Conservation (phyloP, 805 yeast species). For the Cyberlindnera galapagoensis region DNA sequence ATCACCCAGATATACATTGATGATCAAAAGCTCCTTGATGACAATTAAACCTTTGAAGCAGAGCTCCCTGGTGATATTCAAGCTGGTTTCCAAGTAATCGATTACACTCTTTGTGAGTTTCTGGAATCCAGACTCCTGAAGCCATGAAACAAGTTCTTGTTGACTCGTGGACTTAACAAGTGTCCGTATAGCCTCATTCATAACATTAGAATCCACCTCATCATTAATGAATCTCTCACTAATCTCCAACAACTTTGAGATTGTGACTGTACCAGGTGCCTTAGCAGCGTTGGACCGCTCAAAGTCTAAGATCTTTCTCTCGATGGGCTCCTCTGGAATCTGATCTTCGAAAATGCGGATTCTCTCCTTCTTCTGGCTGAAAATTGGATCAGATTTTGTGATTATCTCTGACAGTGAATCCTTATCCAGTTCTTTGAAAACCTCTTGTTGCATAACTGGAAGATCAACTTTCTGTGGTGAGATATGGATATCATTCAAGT, state of each 20-base stretch:
- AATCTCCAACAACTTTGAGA: constrained; percentile 5
- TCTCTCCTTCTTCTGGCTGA: constrained; percentile 13
- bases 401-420: constrained; percentile 17
- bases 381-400: constrained; percentile 20
- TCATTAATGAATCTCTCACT: constrained; percentile 13
- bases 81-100: constrained; percentile 18
- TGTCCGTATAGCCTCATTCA: constrained; percentile 15
- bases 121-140: constrained; percentile 15
- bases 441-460: not conserved
- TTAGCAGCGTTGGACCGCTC: constrained; percentile 10
- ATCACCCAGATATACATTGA: constrained; percentile 12
- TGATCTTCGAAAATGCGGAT: constrained; percentile 22
- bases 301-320: constrained; percentile 16
- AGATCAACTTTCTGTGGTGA: constrained; percentile 18
- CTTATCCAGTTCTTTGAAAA: constrained; percentile 9
- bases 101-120: constrained; percentile 9
- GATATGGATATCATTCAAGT: constrained; percentile 19
- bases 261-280: constrained; percentile 8
- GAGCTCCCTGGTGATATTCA: constrained; percentile 17
- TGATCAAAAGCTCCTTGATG: constrained; percentile 19
- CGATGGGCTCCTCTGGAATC: constrained; percentile 2
- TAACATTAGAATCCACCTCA: constrained; percentile 6
- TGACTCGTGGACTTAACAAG: constrained; percentile 13
- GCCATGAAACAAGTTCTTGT: constrained; percentile 15
- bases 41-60: constrained; percentile 23